Percentiles rank a stretch among this genome's conserved stretches.
phyloP scores from a whole-genome alignment of 2,329 filamentous ascomycete species.

The Anthostomella pinea region DNA sequence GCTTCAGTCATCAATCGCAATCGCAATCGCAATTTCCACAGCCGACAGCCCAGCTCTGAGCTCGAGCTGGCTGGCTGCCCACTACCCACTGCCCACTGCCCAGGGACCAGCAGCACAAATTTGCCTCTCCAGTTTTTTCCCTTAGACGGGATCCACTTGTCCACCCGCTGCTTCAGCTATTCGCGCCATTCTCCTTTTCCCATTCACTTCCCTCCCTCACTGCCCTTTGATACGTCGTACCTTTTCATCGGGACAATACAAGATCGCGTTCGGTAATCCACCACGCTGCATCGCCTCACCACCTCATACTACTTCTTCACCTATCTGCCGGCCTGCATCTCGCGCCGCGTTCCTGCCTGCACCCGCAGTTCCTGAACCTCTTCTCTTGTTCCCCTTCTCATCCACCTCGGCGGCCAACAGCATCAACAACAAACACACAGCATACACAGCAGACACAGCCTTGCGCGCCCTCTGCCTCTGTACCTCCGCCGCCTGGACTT shows the following conservation, averaged over 20 bases:
- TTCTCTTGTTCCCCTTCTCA: not conserved
- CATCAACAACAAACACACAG: not conserved
- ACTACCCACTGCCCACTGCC: too few species aligned
- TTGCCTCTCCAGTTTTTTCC: conserved; percentile 24
- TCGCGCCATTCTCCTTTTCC: not conserved
- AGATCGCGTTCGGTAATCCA: too few species aligned
- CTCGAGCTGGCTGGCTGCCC: too few species aligned
- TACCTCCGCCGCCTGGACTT: too few species aligned
- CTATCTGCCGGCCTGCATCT: conserved; percentile 1
- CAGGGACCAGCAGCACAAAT: too few species aligned
- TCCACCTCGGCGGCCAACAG: not conserved
- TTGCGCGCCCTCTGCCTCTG: too few species aligned
- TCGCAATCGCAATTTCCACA: conserved; percentile 4
- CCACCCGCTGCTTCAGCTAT: conserved; percentile 4
- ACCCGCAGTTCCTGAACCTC: conserved; percentile 1
- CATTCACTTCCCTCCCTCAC: conserved; percentile 1
- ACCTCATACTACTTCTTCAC: conserved; percentile 4
- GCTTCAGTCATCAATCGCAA: too few species aligned
- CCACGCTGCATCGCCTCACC: too few species aligned
- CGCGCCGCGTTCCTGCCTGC: too few species aligned
- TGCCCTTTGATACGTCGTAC: conserved; percentile 5
- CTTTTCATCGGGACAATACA: too few species aligned
- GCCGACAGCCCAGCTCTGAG: conserved; percentile 19
- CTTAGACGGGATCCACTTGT: conserved; percentile 5
- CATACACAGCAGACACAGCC: conserved; percentile 1